Percentiles rank a stretch among this genome's conserved stretches.
These are phyloP conservation scores for Cordyceps sp. DNA, from an alignment of 2,329 filamentous ascomycete genomes.

Conservation along the genomic window DNA sequence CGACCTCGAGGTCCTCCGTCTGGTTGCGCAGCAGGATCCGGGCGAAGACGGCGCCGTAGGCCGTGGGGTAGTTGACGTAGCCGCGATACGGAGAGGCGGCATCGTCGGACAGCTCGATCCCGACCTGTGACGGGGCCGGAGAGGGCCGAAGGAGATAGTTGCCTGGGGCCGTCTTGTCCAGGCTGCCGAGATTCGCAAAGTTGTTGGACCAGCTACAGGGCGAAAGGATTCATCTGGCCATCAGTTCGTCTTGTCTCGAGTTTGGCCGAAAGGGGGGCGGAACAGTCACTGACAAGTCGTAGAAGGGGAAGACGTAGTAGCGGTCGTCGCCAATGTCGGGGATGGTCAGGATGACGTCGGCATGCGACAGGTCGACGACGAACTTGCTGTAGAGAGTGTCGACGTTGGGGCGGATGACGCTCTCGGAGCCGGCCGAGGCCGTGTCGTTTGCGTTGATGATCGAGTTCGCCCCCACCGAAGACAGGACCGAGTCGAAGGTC, in stretches of 20 bases:
- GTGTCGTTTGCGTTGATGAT: background rate
- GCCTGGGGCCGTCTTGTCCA: constrained; percentile 1
- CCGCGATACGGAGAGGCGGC: background rate
- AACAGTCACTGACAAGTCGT: constrained; percentile 9
- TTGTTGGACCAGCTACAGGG: constrained; percentile 11
- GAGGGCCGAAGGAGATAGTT: constrained; percentile 2
- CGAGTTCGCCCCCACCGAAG: constrained; percentile 1
- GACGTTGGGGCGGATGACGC: constrained; percentile 1
- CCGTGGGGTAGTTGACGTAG: constrained; percentile 1
- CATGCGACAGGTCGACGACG: constrained; percentile 9
- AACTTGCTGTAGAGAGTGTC: constrained; percentile 2
- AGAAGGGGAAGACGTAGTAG: constrained; percentile 10
- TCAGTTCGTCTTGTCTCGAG: background rate
- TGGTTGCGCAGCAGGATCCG: constrained; percentile 1
- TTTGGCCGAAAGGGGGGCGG: background rate
- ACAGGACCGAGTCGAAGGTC: background rate
- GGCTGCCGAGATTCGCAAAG: constrained; percentile 10
- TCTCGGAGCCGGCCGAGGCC: background rate
- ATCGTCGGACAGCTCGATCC: constrained; percentile 1
- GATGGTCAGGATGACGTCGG: constrained; percentile 9
- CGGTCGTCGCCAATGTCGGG: constrained; percentile 4
- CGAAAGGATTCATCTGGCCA: no score
- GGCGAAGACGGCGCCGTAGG: constrained; percentile 1
- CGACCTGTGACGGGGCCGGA: constrained; percentile 2
- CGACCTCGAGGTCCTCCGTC: constrained; percentile 1